phyloP scores from a whole-genome alignment of 306 rosid species.

The Ziziphus jujuba region DNA sequence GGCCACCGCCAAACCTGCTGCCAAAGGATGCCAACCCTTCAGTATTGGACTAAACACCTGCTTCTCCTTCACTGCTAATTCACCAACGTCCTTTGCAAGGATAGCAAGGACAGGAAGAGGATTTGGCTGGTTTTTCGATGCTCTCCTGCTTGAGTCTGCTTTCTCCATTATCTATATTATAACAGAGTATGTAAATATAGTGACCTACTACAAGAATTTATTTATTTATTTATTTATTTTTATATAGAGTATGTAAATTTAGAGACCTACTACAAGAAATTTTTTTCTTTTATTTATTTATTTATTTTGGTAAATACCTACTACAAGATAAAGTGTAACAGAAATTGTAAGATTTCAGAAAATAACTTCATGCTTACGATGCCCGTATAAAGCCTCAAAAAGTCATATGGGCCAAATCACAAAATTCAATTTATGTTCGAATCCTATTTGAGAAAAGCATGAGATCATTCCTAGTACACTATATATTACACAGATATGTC shows the following conservation, averaged over 20 bases:
- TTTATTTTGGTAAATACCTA: not conserved
- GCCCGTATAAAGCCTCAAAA: too few species aligned
- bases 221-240: too few species aligned
- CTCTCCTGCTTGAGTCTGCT: constrained; percentile 97
- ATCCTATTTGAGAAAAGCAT: not conserved
- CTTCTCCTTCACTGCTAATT: constrained; percentile 79
- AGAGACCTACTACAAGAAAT: constrained; percentile 3
- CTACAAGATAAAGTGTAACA: constrained; percentile 6
- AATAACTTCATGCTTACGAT: too few species aligned
- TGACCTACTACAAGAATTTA: too few species aligned
- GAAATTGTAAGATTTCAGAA: not conserved
- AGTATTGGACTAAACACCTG: constrained; percentile 85
- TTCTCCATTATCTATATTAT: constrained; percentile 84
- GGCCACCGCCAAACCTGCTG: constrained; percentile 97
- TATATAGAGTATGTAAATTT: too few species aligned
- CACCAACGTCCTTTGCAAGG: constrained; percentile 95
- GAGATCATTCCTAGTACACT: too few species aligned
- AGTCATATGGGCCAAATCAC: not conserved
- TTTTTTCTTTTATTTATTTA: too few species aligned
- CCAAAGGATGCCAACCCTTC: constrained; percentile 92
- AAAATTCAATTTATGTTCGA: not conserved
- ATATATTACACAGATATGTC: too few species aligned
- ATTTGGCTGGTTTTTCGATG: constrained; percentile 82
- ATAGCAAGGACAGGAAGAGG: constrained; percentile 88
- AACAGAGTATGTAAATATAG: constrained; percentile 14